A percentile compares a stretch with the other conserved stretches of the same genome.
Evolutionary conservation across 352 stramenopile species (phyloP).

Genomic region (Plasmopara halstedii): DNA sequence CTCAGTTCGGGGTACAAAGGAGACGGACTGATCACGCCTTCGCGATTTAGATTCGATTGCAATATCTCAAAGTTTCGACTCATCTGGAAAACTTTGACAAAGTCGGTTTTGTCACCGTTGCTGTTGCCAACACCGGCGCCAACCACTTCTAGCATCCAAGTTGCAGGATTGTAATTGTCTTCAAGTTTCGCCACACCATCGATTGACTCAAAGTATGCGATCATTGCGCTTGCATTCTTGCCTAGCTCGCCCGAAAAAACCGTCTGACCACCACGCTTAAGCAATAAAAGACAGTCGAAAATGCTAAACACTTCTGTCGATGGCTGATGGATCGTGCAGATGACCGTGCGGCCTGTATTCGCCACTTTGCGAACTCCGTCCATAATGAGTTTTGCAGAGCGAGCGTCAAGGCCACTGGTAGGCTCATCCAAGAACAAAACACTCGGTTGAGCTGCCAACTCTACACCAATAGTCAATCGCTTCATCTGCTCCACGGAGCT

Average conservation of each 20-base stretch:
- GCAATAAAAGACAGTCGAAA: neutral
- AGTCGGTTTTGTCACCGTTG: slow-evolving; percentile 3
- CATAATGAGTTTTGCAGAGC: neutral
- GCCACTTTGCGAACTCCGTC: neutral
- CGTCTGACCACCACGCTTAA: neutral
- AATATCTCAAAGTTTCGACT: slow-evolving; percentile 19
- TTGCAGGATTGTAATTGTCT: neutral
- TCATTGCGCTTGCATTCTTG: neutral
- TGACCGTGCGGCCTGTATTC: neutral
- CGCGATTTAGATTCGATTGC: slow-evolving; percentile 21
- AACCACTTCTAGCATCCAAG: neutral
- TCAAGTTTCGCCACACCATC: neutral
- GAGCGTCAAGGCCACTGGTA: neutral
- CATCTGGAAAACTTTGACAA: slow-evolving; percentile 3
- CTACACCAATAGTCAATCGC: neutral
- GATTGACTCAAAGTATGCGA: neutral
- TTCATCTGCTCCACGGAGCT: neutral
- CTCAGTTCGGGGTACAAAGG: slow-evolving; percentile 13
- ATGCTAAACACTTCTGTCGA: neutral
- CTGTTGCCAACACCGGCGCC: neutral
- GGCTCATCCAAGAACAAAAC: neutral
- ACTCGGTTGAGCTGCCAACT: neutral
- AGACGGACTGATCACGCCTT: slow-evolving; percentile 24
- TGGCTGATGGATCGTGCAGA: neutral
- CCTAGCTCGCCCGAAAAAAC: neutral